Percentiles rank a stretch among this genome's conserved stretches.
phyloP scores from a whole-genome alignment of 1,284 basidiomycete genomes.

The Sanghuangporus baumii region DNA sequence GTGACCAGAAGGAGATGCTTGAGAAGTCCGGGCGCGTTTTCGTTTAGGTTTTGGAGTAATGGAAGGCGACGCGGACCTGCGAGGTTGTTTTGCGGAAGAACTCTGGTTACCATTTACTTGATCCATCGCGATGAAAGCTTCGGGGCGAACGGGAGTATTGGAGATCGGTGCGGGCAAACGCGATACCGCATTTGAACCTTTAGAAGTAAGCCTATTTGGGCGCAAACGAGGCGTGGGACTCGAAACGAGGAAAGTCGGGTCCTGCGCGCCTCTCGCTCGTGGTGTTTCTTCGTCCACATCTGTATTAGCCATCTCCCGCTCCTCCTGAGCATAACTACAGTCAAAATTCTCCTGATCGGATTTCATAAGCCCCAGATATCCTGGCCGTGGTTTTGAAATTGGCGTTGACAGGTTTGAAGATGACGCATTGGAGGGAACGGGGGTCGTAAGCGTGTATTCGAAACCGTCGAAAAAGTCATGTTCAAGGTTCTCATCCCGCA shows the following conservation, averaged over 20 bases:
- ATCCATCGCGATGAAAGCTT: not conserved
- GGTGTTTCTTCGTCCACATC: not conserved
- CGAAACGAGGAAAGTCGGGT: not conserved
- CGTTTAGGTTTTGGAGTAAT: not conserved
- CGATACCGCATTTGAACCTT: not conserved
- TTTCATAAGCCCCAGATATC: not conserved
- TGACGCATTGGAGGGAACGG: not conserved
- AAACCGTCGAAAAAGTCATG: conserved; percentile 13
- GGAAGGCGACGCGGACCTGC: not conserved
- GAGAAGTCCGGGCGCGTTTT: not conserved
- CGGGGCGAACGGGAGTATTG: not conserved
- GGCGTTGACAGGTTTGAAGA: not conserved
- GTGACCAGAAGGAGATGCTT: not conserved
- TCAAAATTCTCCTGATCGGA: not conserved
- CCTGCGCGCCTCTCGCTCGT: not conserved
- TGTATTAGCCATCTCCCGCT: not conserved
- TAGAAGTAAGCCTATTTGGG: not conserved
- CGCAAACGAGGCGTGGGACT: not conserved
- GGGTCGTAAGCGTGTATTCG: conserved; percentile 13
- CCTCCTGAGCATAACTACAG: not conserved
- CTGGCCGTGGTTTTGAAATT: not conserved
- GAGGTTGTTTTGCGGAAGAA: not conserved
- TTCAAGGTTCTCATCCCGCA: conserved; percentile 11
- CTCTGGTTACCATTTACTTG: not conserved
- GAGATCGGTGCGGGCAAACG: not conserved